Percentiles rank a stretch among this genome's conserved stretches.
These are phyloP conservation scores for Aspergillus affinis DNA, from an alignment of 495 filamentous ascomycete genomes.

Conservation along the genomic window DNA sequence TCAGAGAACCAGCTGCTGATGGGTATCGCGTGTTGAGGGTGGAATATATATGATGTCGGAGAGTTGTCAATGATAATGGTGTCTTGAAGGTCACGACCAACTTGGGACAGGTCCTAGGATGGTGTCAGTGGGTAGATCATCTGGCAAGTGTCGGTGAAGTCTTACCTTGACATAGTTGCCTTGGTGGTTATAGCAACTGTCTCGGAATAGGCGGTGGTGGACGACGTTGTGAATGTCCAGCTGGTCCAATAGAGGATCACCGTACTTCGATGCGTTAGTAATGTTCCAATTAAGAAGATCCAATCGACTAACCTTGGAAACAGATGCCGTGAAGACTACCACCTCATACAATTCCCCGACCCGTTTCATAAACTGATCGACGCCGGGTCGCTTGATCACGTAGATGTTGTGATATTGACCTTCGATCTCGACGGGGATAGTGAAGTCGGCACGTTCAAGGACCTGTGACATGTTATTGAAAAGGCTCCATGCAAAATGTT, in stretches of 20 bases:
- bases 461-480: slow-evolving; percentile 56
- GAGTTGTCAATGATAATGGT: slow-evolving; percentile 99
- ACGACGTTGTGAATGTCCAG: slow-evolving; percentile 96
- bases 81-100: slow-evolving; percentile 92
- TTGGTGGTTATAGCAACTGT: slow-evolving; percentile 99
- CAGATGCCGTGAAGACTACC: slow-evolving; percentile 97
- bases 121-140: slow-evolving; percentile 7
- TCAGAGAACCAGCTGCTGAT: slow-evolving; percentile 99
- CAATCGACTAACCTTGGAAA: slow-evolving; percentile 77
- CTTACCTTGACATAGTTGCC: slow-evolving; percentile 94
- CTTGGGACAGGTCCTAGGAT: slow-evolving; percentile 81
- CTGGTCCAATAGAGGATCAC: slow-evolving; percentile 94
- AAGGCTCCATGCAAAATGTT: background rate
- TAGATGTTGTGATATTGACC: slow-evolving; percentile 99
- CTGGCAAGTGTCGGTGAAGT: slow-evolving; percentile 6
- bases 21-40: slow-evolving; percentile 97
- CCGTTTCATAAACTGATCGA: slow-evolving; percentile 98
- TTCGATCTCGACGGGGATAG: slow-evolving; percentile 98
- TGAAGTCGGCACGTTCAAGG: slow-evolving; percentile 97
- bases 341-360: slow-evolving; percentile 98
- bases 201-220: slow-evolving; percentile 93
- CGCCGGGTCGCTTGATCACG: slow-evolving; percentile 96
- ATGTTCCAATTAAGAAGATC: background rate
- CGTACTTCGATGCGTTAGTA: slow-evolving; percentile 61
- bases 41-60: slow-evolving; percentile 98